A percentile compares a stretch with the other conserved stretches of the same genome.
Evolutionary conservation across 2,329 filamentous ascomycete species (phyloP).

Genomic region (Lachnellula hyalina): DNA sequence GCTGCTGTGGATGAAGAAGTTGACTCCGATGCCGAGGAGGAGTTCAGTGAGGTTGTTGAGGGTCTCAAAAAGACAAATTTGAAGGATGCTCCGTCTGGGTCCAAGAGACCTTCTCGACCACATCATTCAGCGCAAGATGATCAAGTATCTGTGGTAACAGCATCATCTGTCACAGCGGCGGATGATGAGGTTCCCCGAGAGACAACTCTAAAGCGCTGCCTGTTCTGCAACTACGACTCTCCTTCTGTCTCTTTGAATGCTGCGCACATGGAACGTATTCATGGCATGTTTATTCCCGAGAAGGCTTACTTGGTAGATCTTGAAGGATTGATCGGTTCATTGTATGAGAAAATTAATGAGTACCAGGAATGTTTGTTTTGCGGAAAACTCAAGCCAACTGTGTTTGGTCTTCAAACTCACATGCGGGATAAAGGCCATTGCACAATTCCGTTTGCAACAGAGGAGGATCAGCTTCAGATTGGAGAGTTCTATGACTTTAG

Average conservation of each 20-base stretch:
- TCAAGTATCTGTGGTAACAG: conserved; percentile 21
- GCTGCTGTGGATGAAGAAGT: conserved; percentile 44
- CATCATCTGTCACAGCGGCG: conserved; percentile 20
- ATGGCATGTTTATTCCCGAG: conserved; percentile 96
- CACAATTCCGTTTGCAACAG: conserved; percentile 86
- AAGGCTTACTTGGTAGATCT: conserved; percentile 75
- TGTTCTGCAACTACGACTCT: conserved; percentile 90
- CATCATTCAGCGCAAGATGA: conserved; percentile 18
- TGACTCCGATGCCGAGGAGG: conserved; percentile 65
- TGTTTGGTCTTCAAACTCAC: conserved; percentile 83
- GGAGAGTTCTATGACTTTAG: conserved; percentile 97
- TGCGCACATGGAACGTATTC: conserved; percentile 83
- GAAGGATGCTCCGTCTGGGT: conserved; percentile 28
- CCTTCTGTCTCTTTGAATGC: conserved; percentile 71
- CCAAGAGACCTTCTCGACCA: conserved; percentile 22
- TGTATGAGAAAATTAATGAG: conserved; percentile 75
- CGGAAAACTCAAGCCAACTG: conserved; percentile 72
- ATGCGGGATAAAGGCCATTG: conserved; percentile 97
- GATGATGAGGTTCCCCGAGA: conserved; percentile 41
- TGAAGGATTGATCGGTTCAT: conserved; percentile 71
- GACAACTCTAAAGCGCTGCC: conserved; percentile 47
- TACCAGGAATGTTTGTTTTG: conserved; percentile 85
- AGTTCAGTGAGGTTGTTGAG: conserved; percentile 73
- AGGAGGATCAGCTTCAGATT: conserved; percentile 88
- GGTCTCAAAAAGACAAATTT: conserved; percentile 63